Evolutionary conservation across 2,329 filamentous ascomycete genomes (phyloP).

Genomic region (Allantophomopsis cytisporea): DNA sequence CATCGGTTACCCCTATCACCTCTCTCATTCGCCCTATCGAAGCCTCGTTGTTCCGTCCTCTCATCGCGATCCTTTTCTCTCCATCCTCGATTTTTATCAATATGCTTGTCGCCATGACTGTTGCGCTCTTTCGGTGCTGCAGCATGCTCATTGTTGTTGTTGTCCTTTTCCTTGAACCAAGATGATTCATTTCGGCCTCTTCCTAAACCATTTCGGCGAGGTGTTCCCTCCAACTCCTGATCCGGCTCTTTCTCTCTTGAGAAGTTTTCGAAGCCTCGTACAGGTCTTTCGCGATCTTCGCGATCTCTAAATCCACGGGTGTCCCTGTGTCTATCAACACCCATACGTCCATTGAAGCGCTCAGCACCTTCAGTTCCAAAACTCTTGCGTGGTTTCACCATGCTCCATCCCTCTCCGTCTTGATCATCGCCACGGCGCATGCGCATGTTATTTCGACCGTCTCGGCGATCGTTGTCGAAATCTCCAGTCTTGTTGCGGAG

Average conservation of each 20-base stretch:
- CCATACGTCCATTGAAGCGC: conserved; percentile 54
- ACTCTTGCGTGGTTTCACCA: conserved; percentile 60
- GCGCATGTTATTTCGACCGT: conserved; percentile 31
- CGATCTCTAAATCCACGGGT: conserved; percentile 31
- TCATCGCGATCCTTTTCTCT: conserved; percentile 26
- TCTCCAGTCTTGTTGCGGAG: conserved; percentile 40
- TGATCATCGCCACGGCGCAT: conserved; percentile 39
- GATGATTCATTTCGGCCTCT: conserved; percentile 55
- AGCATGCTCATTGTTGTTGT: conserved; percentile 18
- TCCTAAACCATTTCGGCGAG: conserved; percentile 49
- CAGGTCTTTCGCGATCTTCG: conserved; percentile 38
- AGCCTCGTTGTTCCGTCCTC: conserved; percentile 5
- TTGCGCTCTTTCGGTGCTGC: conserved; percentile 16
- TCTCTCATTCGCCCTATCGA: conserved; percentile 9
- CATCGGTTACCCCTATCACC: conserved; percentile 24
- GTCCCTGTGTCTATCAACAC: conserved; percentile 28
- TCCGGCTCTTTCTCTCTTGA: conserved; percentile 33
- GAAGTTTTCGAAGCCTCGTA: conserved; percentile 36
- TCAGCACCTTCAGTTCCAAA: conserved; percentile 52
- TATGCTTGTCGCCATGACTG: conserved; percentile 17
- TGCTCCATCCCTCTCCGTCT: conserved; percentile 62
- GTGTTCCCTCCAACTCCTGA: conserved; percentile 28
- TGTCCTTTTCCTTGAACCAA: conserved; percentile 51
- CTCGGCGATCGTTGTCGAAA: conserved; percentile 35
- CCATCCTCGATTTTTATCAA: conserved; percentile 19